Evolutionary conservation across 2,329 filamentous ascomycete species (phyloP), one percentile per base, ranked within the genome.

Genomic region (Cytospora mali): DNA sequence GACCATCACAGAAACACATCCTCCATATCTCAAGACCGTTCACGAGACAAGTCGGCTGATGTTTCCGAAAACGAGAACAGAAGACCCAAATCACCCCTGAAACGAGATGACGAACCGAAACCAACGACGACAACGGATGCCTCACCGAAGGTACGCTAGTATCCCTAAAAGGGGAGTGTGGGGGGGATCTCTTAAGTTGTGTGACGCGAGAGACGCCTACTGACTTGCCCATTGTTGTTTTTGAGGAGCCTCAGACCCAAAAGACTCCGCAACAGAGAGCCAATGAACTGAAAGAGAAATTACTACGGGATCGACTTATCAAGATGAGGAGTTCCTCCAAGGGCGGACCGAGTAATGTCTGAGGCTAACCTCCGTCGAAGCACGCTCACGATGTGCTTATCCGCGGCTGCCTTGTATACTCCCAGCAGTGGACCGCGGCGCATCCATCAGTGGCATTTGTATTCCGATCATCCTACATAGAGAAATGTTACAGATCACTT

Each of bases 1-100:
- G 81, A 80, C 72, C 78, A 77, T 69, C n/a, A 46, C 42, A 46
- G 21, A 23, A 83, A 79, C 72, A 77, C 77, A 67, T 84, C 83
- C 67, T 82, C 82, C 66, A 77, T 77, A 71, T 80, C 80, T 73
- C 75, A 76, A 71, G 77, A 80, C 74, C 78, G 77, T 72, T 73
- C 73, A 71, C 80, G 76, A 77, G 74, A 79, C 74, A 83, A 77
- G 75, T 80, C 79, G 73, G 82, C 81, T 86, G 84, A 87, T 85
- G 75, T 75, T 81, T 80, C 75, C 71, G 76, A 78, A 75, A 75
- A 77, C 76, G 73, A 79, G 75, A 74, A 76, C 71, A 79, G 64
- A 65, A 65, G 60, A 65, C 53, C 71, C 66, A 71, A 67, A 72
- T 55, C 64, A 35, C 69, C 75, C 67, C 67, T 72, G 64, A 73